These are phyloP conservation scores for Boletales sp. DNA, from an alignment of 768 basidiomycete genomes.

Conservation along the genomic window DNA sequence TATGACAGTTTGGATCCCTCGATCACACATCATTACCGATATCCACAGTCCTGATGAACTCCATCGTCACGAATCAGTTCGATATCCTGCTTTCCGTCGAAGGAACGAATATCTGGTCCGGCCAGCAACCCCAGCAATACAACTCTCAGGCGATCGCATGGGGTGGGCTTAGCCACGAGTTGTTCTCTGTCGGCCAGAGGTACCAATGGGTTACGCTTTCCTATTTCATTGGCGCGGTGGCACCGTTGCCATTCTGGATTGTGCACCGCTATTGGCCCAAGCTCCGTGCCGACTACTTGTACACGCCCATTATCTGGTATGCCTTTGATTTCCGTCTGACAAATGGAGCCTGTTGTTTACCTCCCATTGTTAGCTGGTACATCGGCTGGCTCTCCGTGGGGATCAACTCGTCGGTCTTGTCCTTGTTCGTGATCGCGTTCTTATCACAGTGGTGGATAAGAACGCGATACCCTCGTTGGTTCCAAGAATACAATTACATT, in stretches of 20 bases:
- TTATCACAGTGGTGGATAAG: slow-evolving; percentile 36
- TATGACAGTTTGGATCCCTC: slow-evolving; percentile 13
- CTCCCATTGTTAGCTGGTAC: background rate
- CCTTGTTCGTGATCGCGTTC: background rate
- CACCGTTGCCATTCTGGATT: slow-evolving; percentile 40
- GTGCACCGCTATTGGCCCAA: slow-evolving; percentile 34
- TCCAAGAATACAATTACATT: slow-evolving; percentile 35
- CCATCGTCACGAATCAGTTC: slow-evolving; percentile 33
- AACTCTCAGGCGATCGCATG: slow-evolving; percentile 34
- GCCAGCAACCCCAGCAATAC: slow-evolving; percentile 26
- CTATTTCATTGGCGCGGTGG: slow-evolving; percentile 28
- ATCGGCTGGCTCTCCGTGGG: slow-evolving; percentile 18
- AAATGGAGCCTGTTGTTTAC: background rate
- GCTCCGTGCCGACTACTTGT: slow-evolving; percentile 22
- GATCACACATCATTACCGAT: background rate
- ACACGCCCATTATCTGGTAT: slow-evolving; percentile 27
- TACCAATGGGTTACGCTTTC: slow-evolving; percentile 40
- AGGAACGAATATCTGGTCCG: slow-evolving; percentile 18
- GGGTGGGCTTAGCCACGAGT: slow-evolving; percentile 35
- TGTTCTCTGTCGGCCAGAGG: slow-evolving; percentile 28
- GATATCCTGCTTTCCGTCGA: slow-evolving; percentile 50
- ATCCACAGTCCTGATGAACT: slow-evolving; percentile 41
- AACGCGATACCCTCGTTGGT: slow-evolving; percentile 33
- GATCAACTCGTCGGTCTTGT: background rate
- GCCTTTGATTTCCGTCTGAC: slow-evolving; percentile 1